Evolutionary conservation across 495 filamentous ascomycete species (phyloP), one percentile per base, ranked within the genome.

Genomic region (Gamarada debralockiae): DNA sequence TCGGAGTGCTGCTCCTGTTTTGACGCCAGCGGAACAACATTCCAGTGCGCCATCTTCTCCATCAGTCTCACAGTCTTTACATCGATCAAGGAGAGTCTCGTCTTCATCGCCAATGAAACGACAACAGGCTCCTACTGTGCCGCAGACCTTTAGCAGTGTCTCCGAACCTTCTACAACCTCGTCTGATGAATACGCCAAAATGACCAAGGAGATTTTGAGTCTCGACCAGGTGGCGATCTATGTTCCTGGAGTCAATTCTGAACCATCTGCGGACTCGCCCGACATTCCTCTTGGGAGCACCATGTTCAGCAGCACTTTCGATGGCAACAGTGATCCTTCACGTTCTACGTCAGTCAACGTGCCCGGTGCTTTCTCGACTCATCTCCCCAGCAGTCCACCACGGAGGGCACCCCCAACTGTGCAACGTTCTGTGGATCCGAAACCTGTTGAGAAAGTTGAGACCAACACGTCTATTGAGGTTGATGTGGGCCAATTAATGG

Each of bases 311-410:
- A 53, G 68, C n/a, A 40, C 48, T 29, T 59, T 63, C 18, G 49
- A 64, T 25, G 51, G 55, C 3, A 51, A 61, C 14, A 43, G 48
- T 17, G 56, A 58, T 27, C 10, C 59, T 8, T 63, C 58, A 18
- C 60, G 55, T 41, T 75, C 77, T 31, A 49, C 68, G 18, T 65
- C 65, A 13, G 72, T 74, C 14, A 66, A 79, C 56, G 53, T 82
- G 12, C 80, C 81, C 4, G 81, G 81, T 0, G 69, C 80, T 7
- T 84, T 83, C 52, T 83, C 80, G 0, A 60, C 50, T 24, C 59
- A 57, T 50, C 57, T 58, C 46, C 57, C 43, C 33, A 7, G 23
- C 38, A 15, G 9, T 6, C 53, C 41, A 10, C 40, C 13, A 17
- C 29, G 24, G 15, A 17, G 17, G 13, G 25, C 31, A 21, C 25